Evolutionary conservation across 1,284 basidiomycete species (phyloP).

Genomic region (Trichosporon coremiiforme): DNA sequence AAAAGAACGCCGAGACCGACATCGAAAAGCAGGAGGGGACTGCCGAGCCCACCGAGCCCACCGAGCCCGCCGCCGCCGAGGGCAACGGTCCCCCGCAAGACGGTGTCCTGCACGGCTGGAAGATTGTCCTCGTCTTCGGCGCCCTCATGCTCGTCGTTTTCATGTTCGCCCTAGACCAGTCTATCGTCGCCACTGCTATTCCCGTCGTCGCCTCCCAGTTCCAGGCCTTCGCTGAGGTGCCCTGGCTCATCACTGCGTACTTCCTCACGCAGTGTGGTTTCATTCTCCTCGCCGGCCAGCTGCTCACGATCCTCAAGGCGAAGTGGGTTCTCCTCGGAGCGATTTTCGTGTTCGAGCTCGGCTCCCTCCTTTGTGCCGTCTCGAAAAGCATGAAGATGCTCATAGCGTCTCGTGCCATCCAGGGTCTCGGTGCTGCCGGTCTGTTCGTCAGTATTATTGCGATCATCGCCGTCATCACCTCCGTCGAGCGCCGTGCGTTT

Average conservation of each 20-base stretch:
- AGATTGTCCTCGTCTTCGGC: slow-evolving; percentile 44
- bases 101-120: slow-evolving; percentile 38
- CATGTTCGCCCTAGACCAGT: slow-evolving; percentile 44
- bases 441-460: slow-evolving; percentile 57
- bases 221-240: slow-evolving; percentile 54
- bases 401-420: slow-evolving; percentile 61
- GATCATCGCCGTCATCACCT: slow-evolving; percentile 55
- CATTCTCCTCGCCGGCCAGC: slow-evolving; percentile 56
- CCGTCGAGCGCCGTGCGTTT: slow-evolving; percentile 57
- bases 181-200: slow-evolving; percentile 57
- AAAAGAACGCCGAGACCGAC: background rate
- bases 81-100: slow-evolving; percentile 18
- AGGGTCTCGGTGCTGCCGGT: slow-evolving; percentile 45
- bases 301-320: slow-evolving; percentile 56
- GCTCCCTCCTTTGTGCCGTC: slow-evolving; percentile 61
- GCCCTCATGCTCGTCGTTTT: slow-evolving; percentile 50
- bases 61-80: too few relatives aligned
- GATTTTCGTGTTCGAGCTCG: slow-evolving; percentile 59
- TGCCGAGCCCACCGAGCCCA: background rate
- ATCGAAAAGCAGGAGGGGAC: background rate
- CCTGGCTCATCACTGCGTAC: slow-evolving; percentile 60
- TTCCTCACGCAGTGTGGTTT: slow-evolving; percentile 57
- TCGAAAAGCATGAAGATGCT: slow-evolving; percentile 55
- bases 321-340: slow-evolving; percentile 59
- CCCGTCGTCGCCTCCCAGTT: slow-evolving; percentile 59